Evolutionary conservation across 495 filamentous ascomycete species (phyloP).

Genomic region (Aspergillus saccharolyticus): DNA sequence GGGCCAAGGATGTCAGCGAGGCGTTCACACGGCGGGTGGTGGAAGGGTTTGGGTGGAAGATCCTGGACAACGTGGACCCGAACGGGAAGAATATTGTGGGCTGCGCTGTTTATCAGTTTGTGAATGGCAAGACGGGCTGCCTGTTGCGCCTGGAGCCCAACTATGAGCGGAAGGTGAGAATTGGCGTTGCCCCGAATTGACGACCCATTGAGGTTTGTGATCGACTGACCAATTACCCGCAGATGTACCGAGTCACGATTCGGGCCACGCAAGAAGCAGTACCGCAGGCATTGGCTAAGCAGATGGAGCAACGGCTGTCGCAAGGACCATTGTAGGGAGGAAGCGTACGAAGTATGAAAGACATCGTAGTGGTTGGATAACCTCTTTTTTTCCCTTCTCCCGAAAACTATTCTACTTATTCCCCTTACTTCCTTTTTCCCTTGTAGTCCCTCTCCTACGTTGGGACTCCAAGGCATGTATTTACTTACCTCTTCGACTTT

Average conservation of each 20-base stretch:
- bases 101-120: slow-evolving; percentile 82
- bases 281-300: slow-evolving; percentile 70
- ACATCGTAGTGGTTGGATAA: too few species aligned
- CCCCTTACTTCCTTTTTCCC: background rate
- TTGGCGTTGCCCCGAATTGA: slow-evolving; percentile 7
- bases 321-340: slow-evolving; percentile 38
- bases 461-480: background rate
- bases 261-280: slow-evolving; percentile 89
- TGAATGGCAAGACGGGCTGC: slow-evolving; percentile 88
- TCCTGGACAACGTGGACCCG: slow-evolving; percentile 80
- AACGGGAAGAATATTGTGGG: slow-evolving; percentile 91
- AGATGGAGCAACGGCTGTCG: slow-evolving; percentile 79
- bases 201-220: too few species aligned
- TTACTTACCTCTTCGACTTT: background rate
- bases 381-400: too few species aligned
- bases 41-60: slow-evolving; percentile 81
- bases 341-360: too few species aligned
- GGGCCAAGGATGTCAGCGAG: slow-evolving; percentile 46
- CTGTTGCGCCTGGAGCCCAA: slow-evolving; percentile 93
- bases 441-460: background rate
- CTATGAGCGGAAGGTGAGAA: slow-evolving; percentile 71
- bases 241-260: slow-evolving; percentile 96
- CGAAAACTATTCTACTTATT: slow-evolving; percentile 5
- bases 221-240: background rate
- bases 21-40: slow-evolving; percentile 61